phyloP scores from a whole-genome alignment of 2,329 filamentous ascomycete species.

The Monilinia aucupariae region DNA sequence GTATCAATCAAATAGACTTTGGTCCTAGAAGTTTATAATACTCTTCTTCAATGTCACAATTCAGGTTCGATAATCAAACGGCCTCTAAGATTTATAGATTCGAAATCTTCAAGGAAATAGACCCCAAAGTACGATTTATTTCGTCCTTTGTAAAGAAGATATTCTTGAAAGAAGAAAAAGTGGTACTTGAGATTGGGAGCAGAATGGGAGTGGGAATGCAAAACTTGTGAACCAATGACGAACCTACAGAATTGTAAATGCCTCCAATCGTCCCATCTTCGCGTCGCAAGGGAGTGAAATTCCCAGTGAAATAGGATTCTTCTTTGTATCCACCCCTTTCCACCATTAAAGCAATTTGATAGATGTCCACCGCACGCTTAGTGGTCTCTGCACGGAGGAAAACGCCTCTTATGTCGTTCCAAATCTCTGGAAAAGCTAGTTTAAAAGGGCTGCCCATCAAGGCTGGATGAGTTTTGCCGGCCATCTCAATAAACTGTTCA shows the following conservation, averaged over 20 bases:
- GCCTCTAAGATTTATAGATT: not conserved
- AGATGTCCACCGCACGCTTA: constrained; percentile 24
- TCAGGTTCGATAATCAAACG: not conserved
- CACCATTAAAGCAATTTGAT: constrained; percentile 28
- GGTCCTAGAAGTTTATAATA: not conserved
- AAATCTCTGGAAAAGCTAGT: constrained; percentile 25
- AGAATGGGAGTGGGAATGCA: not conserved
- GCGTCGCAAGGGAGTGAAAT: constrained; percentile 28
- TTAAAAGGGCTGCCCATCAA: constrained; percentile 26
- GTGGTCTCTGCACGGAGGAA: constrained; percentile 24
- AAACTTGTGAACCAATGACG: not conserved
- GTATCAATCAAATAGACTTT: not conserved
- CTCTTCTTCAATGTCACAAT: constrained; percentile 1
- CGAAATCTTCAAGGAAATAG: not conserved
- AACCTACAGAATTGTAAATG: constrained; percentile 25
- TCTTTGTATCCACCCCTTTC: constrained; percentile 27
- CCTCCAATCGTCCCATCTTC: constrained; percentile 27
- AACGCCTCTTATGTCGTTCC: constrained; percentile 18
- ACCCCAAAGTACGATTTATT: not conserved
- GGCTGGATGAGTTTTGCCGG: constrained; percentile 26
- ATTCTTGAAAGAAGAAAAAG: no score
- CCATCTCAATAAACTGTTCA: constrained; percentile 26
- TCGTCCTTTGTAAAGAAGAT: not conserved
- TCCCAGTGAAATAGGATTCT: constrained; percentile 31
- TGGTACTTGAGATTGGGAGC: not conserved